A percentile compares a stretch with the other conserved stretches of the same genome.
Evolutionary conservation across 2,329 filamentous ascomycete species (phyloP).

Genomic region (Pseudopithomyces chartarum): DNA sequence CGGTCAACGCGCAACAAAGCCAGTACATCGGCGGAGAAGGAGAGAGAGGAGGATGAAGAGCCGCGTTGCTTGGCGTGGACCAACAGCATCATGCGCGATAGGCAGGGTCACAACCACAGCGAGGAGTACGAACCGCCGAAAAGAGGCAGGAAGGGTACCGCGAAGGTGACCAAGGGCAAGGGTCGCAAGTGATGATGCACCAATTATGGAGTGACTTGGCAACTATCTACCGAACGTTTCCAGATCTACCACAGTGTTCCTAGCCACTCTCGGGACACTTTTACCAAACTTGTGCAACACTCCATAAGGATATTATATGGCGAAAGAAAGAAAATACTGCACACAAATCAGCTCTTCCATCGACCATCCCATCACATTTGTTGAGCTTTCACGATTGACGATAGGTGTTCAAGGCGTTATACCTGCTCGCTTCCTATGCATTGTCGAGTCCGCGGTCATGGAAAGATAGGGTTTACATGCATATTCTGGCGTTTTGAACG

Average conservation of each 20-base stretch:
- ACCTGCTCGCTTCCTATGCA: too few species aligned
- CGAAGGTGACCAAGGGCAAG: conserved; percentile 35
- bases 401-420: conserved; percentile 22
- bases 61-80: conserved; percentile 69
- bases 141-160: conserved; percentile 49
- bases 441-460: neutral
- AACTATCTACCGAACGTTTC: neutral
- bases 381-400: conserved; percentile 22
- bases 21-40: conserved; percentile 51
- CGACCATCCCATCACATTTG: neutral
- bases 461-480: neutral
- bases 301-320: too few species aligned
- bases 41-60: conserved; percentile 50
- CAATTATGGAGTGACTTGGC: too few species aligned
- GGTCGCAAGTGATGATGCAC: conserved; percentile 23
- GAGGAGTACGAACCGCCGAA: conserved; percentile 58
- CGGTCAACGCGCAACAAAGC: conserved; percentile 69
- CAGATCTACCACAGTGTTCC: neutral
- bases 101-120: conserved; percentile 64
- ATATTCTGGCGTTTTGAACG: conserved; percentile 1
- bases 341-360: neutral
- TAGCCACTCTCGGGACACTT: too few species aligned
- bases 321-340: too few species aligned
- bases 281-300: too few species aligned
- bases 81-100: conserved; percentile 64